Percentiles rank a stretch among this genome's conserved stretches.
These are phyloP conservation scores for Nematocida minor DNA, from an alignment of 371 early-diverging fungal species.

Conservation along the genomic window DNA sequence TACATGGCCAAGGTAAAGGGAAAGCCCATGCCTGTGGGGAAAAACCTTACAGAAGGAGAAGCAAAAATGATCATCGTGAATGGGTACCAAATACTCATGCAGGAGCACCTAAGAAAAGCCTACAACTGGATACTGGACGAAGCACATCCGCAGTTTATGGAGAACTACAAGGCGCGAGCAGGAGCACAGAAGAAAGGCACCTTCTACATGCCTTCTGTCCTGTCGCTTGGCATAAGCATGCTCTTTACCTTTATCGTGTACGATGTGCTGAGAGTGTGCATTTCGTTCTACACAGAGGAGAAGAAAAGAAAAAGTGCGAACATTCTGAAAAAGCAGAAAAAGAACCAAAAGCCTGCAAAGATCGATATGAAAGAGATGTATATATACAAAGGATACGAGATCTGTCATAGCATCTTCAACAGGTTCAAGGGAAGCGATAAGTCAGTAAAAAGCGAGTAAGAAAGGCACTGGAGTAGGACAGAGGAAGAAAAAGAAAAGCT, in stretches of 20 bases:
- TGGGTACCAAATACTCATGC: slow-evolving; percentile 35
- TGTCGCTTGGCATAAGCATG: background rate
- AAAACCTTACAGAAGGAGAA: background rate
- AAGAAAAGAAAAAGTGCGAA: slow-evolving; percentile 3
- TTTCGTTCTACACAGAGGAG: background rate
- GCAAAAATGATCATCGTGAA: slow-evolving; percentile 6
- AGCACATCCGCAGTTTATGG: slow-evolving; percentile 43
- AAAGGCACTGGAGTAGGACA: too few relatives aligned
- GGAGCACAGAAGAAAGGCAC: too few relatives aligned
- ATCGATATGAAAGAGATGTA: background rate
- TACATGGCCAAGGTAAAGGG: slow-evolving; percentile 22
- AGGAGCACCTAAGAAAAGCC: slow-evolving; percentile 23
- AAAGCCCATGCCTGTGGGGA: background rate
- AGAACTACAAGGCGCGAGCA: background rate
- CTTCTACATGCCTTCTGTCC: slow-evolving; percentile 27
- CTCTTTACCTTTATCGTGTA: background rate
- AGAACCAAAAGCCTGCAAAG: background rate
- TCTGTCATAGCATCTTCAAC: background rate
- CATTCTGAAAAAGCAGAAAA: slow-evolving; percentile 5
- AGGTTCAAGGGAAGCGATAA: background rate
- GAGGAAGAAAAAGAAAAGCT: too few relatives aligned
- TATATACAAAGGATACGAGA: background rate
- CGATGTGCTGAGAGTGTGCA: background rate
- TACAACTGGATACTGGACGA: slow-evolving; percentile 45
- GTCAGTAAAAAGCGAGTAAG: too few relatives aligned